Conservation (phyloP, 768 basidiomycete genomes). For the Termitomyces sp. region DNA sequence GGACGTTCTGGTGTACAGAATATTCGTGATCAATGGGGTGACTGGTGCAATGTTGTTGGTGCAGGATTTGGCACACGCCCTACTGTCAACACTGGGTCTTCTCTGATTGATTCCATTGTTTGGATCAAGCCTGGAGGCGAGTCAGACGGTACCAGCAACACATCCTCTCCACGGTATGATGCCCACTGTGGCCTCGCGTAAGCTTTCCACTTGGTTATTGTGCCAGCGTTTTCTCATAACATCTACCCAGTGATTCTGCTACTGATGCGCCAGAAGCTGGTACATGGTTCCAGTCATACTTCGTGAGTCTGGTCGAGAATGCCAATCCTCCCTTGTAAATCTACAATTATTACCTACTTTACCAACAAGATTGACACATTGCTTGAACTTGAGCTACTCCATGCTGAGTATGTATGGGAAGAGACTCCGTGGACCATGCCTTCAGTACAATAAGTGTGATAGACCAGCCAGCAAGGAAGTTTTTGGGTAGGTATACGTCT, state of each 20-base stretch:
- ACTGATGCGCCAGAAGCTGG: constrained; percentile 58
- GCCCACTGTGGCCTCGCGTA: constrained; percentile 42
- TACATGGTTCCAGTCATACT: constrained; percentile 65
- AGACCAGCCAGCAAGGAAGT: no score
- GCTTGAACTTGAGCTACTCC: background rate
- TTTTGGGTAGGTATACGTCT: no score
- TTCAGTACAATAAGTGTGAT: no score
- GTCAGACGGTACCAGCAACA: constrained; percentile 57
- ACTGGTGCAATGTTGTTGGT: constrained; percentile 66
- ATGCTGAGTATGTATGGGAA: background rate
- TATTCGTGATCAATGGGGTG: constrained; percentile 55
- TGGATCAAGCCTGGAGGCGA: constrained; percentile 70
- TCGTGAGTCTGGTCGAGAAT: constrained; percentile 44
- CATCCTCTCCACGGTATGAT: constrained; percentile 47
- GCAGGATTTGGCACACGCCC: constrained; percentile 60
- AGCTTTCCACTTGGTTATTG: constrained; percentile 16
- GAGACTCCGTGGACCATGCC: no score
- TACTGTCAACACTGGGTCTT: constrained; percentile 47
- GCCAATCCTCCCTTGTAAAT: constrained; percentile 49
- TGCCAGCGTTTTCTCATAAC: background rate
- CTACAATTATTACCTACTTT: background rate
- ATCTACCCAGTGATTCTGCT: constrained; percentile 37
- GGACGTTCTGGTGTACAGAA: constrained; percentile 60
- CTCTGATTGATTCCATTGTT: constrained; percentile 53
- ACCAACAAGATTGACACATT: background rate